Base-by-base conservation (phyloP, 768 basidiomycete genomes). In the Auriscalpium microsporum region DNA sequence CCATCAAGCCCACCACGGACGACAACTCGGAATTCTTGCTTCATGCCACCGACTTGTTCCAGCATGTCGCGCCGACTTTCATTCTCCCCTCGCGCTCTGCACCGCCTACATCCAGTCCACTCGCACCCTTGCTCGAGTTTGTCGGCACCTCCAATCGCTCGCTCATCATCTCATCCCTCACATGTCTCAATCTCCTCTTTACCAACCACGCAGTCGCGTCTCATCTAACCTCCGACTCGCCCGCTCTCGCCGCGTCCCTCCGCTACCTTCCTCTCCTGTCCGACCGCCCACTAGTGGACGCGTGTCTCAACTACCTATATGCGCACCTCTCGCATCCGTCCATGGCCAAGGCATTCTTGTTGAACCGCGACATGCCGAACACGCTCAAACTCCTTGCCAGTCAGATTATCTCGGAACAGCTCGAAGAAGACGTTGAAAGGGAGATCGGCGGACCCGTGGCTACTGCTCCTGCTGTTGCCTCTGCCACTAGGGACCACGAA, bases 281-380 rank as follows among this genome's bases (percentile, higher is more conserved):
- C 42, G 90, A 93, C 71, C 82, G 81, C 57, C 72, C 73, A 10
- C 74, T 93, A 28, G 73, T 88, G 4, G 86, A 88, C 51, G 81
- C 84, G 7, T 83, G 80, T 52, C 65, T 92, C 46, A 88, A 86
- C 68, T 90, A 83, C 64, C 65, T 93, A 13, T 89, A 89, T 64
- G 72, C 79, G 8, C 87, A 91, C 66, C 72, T 92, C 19, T 86
- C 88, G 5, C 77, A 87, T 64, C 79, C 83, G 8, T 71, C 83
- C 8, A 84, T 88, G 80, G 83, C 86, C 17, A 86, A 87, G 62
- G 81, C 84, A 7, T 91, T 93, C 64, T 70, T 93, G 45, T 75
- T 85, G 16, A 83, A 84, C 64, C 74, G 79, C 1, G 77, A 82
- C 50, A 84, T 92, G 81, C 78, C 84, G 4, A 79, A 78, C 42